These are phyloP conservation scores for Tephrocybe rancida DNA, from an alignment of 768 basidiomycete species.

Conservation along the genomic window DNA sequence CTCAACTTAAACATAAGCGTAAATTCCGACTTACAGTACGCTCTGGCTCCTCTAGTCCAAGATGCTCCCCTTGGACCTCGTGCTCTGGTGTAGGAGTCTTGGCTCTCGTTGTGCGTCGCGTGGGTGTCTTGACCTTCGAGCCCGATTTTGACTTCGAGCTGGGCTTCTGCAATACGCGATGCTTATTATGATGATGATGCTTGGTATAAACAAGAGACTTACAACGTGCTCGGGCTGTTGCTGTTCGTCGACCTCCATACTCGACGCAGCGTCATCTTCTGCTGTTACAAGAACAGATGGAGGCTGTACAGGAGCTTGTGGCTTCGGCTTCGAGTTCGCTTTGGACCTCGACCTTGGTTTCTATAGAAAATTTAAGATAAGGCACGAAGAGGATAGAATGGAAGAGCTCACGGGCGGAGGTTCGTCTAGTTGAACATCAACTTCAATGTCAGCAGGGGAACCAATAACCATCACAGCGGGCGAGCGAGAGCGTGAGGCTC, in stretches of 20 bases:
- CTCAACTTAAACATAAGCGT: no score
- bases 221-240: background rate
- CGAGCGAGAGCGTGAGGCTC: no score
- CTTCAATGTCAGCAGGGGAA: background rate
- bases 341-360: background rate
- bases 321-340: slow-evolving; percentile 2
- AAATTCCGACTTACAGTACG: no score
- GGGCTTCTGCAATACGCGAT: background rate
- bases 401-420: no score
- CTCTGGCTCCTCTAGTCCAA: no score
- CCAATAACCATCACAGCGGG: no score
- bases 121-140: background rate
- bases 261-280: background rate
- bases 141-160: background rate
- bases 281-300: background rate
- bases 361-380: no score
- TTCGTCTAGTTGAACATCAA: background rate
- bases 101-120: no score
- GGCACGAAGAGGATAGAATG: no score
- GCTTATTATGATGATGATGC: background rate
- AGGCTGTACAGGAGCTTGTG: background rate
- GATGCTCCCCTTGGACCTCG: no score
- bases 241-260: background rate
- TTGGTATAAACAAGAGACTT: background rate
- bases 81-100: background rate